Conservation (phyloP, 768 basidiomycete species). For the Auricularia sp. region DNA sequence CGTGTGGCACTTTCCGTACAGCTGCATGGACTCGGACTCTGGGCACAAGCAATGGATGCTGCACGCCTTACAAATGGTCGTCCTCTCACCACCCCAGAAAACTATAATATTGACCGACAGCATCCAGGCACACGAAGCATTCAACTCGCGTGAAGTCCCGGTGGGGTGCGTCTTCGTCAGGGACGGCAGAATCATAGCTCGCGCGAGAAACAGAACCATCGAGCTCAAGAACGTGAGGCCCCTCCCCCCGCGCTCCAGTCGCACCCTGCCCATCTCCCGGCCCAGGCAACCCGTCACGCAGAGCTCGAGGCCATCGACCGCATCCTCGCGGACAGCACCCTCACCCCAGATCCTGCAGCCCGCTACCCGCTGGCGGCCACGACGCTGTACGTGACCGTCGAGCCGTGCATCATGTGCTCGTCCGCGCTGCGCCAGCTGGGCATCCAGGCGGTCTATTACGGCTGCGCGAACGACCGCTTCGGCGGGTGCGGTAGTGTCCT, state of each 20-base stretch:
- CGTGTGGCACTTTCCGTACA: background rate
- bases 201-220: slow-evolving; percentile 88
- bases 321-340: slow-evolving; percentile 53
- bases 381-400: slow-evolving; percentile 93
- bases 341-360: slow-evolving; percentile 38
- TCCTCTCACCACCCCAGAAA: too few relatives aligned
- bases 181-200: slow-evolving; percentile 63
- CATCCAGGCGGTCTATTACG: slow-evolving; percentile 82
- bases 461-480: slow-evolving; percentile 91
- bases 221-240: slow-evolving; percentile 74
- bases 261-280: background rate
- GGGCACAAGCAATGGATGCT: slow-evolving; percentile 51
- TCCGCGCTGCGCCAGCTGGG: slow-evolving; percentile 90
- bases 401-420: slow-evolving; percentile 99
- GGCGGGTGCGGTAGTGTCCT: slow-evolving; percentile 95
- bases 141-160: slow-evolving; percentile 79
- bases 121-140: slow-evolving; percentile 71
- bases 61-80: slow-evolving; percentile 73
- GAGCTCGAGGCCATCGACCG: slow-evolving; percentile 93
- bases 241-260: background rate
- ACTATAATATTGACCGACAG: slow-evolving; percentile 7
- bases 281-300: slow-evolving; percentile 89
- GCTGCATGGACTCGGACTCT: slow-evolving; percentile 4
- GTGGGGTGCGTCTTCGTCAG: slow-evolving; percentile 95
- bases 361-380: slow-evolving; percentile 64